Conservation (phyloP, 2,329 filamentous ascomycete species). For the Lasiodiplodia citricola region DNA sequence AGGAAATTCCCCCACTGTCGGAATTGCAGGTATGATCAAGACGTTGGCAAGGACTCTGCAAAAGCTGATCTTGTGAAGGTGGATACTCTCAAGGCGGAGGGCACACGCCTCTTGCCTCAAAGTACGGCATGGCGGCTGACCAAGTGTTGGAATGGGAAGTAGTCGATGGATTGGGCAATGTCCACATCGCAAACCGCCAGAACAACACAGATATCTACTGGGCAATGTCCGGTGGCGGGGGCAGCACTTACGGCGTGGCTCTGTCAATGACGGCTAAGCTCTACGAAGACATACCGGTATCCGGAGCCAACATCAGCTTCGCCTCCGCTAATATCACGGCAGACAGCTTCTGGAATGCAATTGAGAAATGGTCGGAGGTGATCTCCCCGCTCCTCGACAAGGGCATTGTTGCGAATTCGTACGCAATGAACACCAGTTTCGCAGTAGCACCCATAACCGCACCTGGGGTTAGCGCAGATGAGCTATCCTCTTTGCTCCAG, state of each 20-base stretch:
- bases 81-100: conserved; percentile 41
- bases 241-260: conserved; percentile 40
- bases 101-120: conserved; percentile 29
- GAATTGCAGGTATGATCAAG: conserved; percentile 32
- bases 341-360: neutral
- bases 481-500: conserved; percentile 25
- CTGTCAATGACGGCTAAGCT: conserved; percentile 38
- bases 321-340: neutral
- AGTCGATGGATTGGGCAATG: conserved; percentile 38
- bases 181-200: conserved; percentile 35
- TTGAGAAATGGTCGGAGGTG: neutral
- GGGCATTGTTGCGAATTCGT: conserved; percentile 32
- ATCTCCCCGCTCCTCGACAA: neutral
- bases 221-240: conserved; percentile 41
- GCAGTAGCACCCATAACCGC: conserved; percentile 9
- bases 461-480: neutral
- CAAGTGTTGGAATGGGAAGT: conserved; percentile 40
- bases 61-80: conserved; percentile 26
- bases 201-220: conserved; percentile 43
- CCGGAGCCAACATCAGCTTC: conserved; percentile 35
- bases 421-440: conserved; percentile 30
- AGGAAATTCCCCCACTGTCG: conserved; percentile 41
- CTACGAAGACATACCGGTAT: conserved; percentile 32
- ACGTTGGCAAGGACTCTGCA: fast-evolving
- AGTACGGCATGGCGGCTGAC: conserved; percentile 38